A percentile compares a stretch with the other conserved stretches of the same genome.
Conservation (phyloP, 2,329 filamentous ascomycete species). For the Ceratocystis alfenasii region DNA sequence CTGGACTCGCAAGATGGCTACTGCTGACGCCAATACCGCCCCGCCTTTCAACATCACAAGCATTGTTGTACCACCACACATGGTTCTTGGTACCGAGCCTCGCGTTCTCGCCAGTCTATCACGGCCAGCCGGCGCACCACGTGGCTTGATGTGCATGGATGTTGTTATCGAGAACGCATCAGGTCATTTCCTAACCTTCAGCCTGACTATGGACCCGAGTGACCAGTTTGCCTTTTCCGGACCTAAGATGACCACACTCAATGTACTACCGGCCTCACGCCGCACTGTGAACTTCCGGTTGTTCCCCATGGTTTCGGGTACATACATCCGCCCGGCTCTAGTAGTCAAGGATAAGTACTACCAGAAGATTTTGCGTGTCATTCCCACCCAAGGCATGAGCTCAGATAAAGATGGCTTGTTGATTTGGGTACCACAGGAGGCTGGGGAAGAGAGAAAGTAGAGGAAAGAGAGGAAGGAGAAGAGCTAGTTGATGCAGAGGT, state of each 20-base stretch:
- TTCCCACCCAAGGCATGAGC: conserved; percentile 63
- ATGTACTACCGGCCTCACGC: conserved; percentile 71
- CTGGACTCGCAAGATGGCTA: conserved; percentile 53
- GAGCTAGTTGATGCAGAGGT: too few relatives aligned
- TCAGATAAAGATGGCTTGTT: conserved; percentile 51
- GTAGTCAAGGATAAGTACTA: conserved; percentile 84
- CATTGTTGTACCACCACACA: conserved; percentile 66
- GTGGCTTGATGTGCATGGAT: conserved; percentile 36
- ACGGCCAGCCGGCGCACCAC: conserved; percentile 30
- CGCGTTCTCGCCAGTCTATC: conserved; percentile 58
- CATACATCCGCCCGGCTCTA: conserved; percentile 60
- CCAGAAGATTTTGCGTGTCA: conserved; percentile 73
- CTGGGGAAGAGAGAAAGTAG: conserved; percentile 26
- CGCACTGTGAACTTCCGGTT: conserved; percentile 62
- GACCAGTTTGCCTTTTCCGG: conserved; percentile 91
- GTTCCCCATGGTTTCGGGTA: conserved; percentile 51
- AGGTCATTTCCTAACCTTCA: conserved; percentile 88
- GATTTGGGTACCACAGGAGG: conserved; percentile 44
- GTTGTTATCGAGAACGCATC: conserved; percentile 84
- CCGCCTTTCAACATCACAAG: conserved; percentile 46
- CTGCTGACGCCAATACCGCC: conserved; percentile 25
- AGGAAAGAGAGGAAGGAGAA: not conserved
- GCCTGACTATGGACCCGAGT: conserved; percentile 79
- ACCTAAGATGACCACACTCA: conserved; percentile 65
- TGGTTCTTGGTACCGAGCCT: conserved; percentile 72